These are phyloP conservation scores for Cytospora piceicola DNA, from an alignment of 2,329 filamentous ascomycete species.

Conservation along the genomic window DNA sequence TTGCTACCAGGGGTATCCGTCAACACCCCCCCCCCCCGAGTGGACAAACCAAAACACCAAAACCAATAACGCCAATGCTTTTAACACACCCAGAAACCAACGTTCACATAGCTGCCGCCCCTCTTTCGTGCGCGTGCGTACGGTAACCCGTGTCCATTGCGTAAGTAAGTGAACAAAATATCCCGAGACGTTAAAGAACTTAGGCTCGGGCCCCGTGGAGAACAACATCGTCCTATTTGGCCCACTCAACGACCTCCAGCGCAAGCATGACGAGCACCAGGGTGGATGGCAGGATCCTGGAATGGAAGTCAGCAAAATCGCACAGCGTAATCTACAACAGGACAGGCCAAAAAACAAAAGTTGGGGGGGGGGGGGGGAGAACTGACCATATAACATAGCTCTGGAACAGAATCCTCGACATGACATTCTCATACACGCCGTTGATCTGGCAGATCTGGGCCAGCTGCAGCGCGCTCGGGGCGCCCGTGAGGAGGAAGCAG, in stretches of 20 bases:
- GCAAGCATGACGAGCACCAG: constrained; percentile 88
- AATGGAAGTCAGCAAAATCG: constrained; percentile 36
- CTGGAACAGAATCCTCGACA: constrained; percentile 92
- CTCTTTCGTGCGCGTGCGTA: background rate
- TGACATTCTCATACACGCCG: constrained; percentile 90
- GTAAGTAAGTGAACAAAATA: background rate
- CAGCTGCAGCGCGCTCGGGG: constrained; percentile 89
- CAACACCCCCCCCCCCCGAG: background rate
- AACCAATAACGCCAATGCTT: background rate
- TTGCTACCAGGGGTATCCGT: background rate
- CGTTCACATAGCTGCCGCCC: background rate
- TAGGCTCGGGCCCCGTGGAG: background rate
- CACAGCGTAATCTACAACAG: constrained; percentile 1
- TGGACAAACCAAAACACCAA: background rate
- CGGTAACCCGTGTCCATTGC: background rate
- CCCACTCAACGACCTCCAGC: constrained; percentile 92
- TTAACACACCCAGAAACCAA: background rate
- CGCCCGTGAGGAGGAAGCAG: constrained; percentile 93
- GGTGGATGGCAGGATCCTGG: constrained; percentile 89
- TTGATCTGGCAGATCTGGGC: constrained; percentile 99
- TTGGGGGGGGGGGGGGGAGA: too few species aligned
- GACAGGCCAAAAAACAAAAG: too few species aligned
- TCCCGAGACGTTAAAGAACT: background rate
- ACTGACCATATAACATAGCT: constrained; percentile 92
- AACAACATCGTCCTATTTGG: constrained; percentile 41